Evolutionary conservation across 129 eudicot genomes (phyloP).

Genomic region (Erigeron canadensis): DNA sequence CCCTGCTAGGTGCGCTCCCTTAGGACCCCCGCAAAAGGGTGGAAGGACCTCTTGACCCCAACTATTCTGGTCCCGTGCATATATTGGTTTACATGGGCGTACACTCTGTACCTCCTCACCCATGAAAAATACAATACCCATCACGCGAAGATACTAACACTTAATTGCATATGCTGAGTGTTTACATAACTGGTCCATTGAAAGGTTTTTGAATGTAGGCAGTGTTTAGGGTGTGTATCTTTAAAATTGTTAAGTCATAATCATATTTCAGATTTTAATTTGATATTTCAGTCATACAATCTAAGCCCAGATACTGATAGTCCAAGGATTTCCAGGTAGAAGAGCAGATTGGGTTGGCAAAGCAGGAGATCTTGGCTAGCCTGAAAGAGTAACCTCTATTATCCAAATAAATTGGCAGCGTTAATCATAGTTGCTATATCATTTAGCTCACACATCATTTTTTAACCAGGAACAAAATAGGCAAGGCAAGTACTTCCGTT

Average conservation of each 20-base stretch:
- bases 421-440: background rate
- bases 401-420: background rate
- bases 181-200: background rate
- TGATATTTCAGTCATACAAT: background rate
- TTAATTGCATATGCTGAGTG: background rate
- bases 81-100: no score
- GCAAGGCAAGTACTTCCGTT: conserved; percentile 22
- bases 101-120: no score
- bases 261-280: background rate
- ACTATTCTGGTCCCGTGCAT: no score
- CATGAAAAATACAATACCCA: no score
- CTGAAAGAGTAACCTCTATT: conserved; percentile 29
- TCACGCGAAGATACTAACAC: background rate
- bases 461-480: conserved; percentile 34
- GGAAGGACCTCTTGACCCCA: no score
- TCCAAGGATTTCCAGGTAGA: conserved; percentile 29
- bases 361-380: conserved; percentile 21
- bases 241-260: background rate
- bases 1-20: no score
- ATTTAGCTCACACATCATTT: conserved; percentile 12
- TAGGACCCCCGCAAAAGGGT: no score
- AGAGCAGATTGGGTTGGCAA: conserved; percentile 24
- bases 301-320: background rate
- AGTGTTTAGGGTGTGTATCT: background rate
- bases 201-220: background rate